Base-by-base conservation (phyloP, 306 rosid genomes). In the Medicago ruthenica region DNA sequence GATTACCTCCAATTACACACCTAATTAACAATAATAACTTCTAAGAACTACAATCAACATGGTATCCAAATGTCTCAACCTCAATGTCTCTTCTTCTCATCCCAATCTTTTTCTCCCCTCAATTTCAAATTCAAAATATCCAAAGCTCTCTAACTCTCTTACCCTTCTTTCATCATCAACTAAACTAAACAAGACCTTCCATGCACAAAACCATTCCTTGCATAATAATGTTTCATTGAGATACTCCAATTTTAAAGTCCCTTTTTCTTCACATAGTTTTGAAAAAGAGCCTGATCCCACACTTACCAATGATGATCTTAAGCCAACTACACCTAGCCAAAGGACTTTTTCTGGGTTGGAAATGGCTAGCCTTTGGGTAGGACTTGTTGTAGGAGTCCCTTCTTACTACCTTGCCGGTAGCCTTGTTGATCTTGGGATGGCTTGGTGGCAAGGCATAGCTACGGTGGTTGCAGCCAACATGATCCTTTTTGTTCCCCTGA, bases 361-460 rank as follows among this genome's bases (percentile, higher is more conserved):
- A 55, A 80, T 94, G 87, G 93, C 94, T 2, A 67, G 84, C 67
- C 88, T 94, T 2, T 94, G 98, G 97, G 68, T 91, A 2, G 96
- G 97, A 1, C 94, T 94, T 6, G 96, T 94, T 9, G 97, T 94
- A 22, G 98, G 96, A 16, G 96, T 94, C 39, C 98, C 98, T 9
- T 45, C 98, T 4, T 91, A 90, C 42, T 94, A 94, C 83, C 87
- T 94, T 22, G 98, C 97, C 12, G 97, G 98, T 0, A 89, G 94
- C 79, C 89, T 94, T 5, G 97, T 94, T 18, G 97, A 94, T 13
- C 94, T 94, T 27, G 98, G 98, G 1, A 94, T 94, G 98, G 84
- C 98, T 10, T 94, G 98, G 97, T 90, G 96, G 98, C 97, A 94
- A 81, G 98, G 97, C 3, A 85, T 94, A 39, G 88, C 84, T 16